phyloP scores from a whole-genome alignment of 2,329 filamentous ascomycete genomes.

The Sordariomycetes sp. region DNA sequence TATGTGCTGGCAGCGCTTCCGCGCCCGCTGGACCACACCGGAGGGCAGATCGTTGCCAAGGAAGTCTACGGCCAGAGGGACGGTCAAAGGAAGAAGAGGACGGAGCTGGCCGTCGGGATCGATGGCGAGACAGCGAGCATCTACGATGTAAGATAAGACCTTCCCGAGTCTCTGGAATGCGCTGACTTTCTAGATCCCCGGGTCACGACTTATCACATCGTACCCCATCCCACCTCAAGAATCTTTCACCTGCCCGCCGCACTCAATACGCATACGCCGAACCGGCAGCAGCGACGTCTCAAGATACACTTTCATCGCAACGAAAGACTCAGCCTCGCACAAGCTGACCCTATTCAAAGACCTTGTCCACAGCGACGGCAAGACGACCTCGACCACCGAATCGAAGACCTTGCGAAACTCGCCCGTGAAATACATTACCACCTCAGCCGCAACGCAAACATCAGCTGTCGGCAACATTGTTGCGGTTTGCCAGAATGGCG shows the following conservation, averaged over 20 bases:
- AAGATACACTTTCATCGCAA: constrained; percentile 54
- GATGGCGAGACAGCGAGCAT: constrained; percentile 58
- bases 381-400: constrained; percentile 40
- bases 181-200: constrained; percentile 37
- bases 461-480: constrained; percentile 32
- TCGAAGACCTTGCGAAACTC: constrained; percentile 31
- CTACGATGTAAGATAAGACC: constrained; percentile 46
- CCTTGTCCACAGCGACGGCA: constrained; percentile 37
- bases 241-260: constrained; percentile 52
- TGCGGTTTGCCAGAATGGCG: constrained; percentile 50
- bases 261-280: constrained; percentile 45
- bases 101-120: constrained; percentile 54
- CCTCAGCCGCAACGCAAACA: constrained; percentile 15
- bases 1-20: constrained; percentile 53
- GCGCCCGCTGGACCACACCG: constrained; percentile 42
- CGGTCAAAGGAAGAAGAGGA: constrained; percentile 49
- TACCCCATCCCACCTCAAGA: constrained; percentile 59
- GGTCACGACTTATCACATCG: constrained; percentile 53
- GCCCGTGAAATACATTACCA: constrained; percentile 23
- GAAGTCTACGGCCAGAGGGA: constrained; percentile 52
- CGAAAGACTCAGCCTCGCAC: constrained; percentile 33
- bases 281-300: constrained; percentile 36
- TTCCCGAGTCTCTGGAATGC: neutral
- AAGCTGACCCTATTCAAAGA: constrained; percentile 54
- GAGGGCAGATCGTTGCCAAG: constrained; percentile 44